Percentiles rank a stretch among this genome's conserved stretches.
These are phyloP conservation scores for Populus hybrid DNA, from an alignment of 441 rosid species.

Conservation along the genomic window DNA sequence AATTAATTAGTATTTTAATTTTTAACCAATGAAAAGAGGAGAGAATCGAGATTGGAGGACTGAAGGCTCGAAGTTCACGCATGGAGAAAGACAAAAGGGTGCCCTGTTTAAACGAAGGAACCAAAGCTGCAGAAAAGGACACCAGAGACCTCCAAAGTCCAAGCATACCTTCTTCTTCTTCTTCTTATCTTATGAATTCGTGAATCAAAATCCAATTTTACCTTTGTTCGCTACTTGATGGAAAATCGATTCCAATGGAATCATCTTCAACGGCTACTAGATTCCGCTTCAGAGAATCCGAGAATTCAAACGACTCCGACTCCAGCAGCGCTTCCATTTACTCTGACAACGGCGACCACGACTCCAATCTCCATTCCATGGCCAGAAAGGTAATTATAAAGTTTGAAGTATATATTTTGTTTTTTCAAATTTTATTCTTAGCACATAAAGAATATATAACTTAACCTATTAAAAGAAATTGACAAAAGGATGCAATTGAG, in stretches of 20 bases:
- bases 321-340: constrained; percentile 31
- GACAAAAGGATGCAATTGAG: too few relatives aligned
- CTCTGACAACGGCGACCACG: constrained; percentile 26
- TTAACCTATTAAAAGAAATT: too few relatives aligned
- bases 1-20: too few relatives aligned
- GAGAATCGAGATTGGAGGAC: not conserved
- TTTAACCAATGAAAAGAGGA: too few relatives aligned
- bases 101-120: constrained; percentile 24
- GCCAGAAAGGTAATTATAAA: constrained; percentile 40
- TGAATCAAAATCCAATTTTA: constrained; percentile 6
- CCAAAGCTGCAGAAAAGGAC: constrained; percentile 41
- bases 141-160: constrained; percentile 19
- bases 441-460: too few relatives aligned
- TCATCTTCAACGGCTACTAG: constrained; percentile 32
- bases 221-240: constrained; percentile 7
- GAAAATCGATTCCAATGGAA: constrained; percentile 34
- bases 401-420: not conserved
- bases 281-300: constrained; percentile 52
- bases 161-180: constrained; percentile 1
- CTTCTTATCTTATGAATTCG: not conserved
- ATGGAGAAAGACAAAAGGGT: not conserved
- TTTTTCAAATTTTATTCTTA: not conserved
- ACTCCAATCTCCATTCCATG: constrained; percentile 52
- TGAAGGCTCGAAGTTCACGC: not conserved
- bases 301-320: constrained; percentile 27